phyloP scores from a whole-genome alignment of 371 early-diverging fungal species.

The Phascolomyces articulosus region DNA sequence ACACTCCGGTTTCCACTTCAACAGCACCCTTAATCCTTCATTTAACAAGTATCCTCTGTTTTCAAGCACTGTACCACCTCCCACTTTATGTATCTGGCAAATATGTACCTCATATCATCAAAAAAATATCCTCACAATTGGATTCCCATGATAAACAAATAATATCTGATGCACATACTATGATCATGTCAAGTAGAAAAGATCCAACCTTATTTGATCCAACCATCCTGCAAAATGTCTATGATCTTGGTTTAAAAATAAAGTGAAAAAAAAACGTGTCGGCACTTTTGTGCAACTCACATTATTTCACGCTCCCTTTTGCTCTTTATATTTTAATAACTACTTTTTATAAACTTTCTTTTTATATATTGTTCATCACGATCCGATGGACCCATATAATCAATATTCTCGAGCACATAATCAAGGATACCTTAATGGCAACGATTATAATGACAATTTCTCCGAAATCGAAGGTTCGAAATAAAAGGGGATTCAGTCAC shows the following conservation, averaged over 20 bases:
- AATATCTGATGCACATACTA: constrained; percentile 9
- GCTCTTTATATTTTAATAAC: neutral
- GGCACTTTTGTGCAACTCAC: neutral
- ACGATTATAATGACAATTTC: constrained; percentile 3
- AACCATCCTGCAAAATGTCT: constrained; percentile 4
- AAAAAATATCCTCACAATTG: constrained; percentile 13
- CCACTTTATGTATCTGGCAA: constrained; percentile 34
- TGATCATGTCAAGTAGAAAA: constrained; percentile 22
- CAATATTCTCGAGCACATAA: neutral
- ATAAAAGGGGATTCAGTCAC: too few species aligned
- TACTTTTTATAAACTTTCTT: neutral
- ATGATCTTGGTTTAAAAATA: constrained; percentile 6
- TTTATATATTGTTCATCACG: constrained; percentile 1
- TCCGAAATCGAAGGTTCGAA: constrained; percentile 5
- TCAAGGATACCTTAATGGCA: neutral
- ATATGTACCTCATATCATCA: constrained; percentile 29
- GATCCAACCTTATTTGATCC: constrained; percentile 1
- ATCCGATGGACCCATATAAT: neutral
- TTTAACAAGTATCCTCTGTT: constrained; percentile 24
- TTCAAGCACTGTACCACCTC: constrained; percentile 20
- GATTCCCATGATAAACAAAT: neutral
- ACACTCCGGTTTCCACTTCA: constrained; percentile 4
- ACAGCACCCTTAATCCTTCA: constrained; percentile 28
- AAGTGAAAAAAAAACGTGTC: constrained; percentile 1
- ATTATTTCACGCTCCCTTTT: neutral